phyloP scores from a whole-genome alignment of 371 early-diverging fungal species.

The Rhizopus delemar region DNA sequence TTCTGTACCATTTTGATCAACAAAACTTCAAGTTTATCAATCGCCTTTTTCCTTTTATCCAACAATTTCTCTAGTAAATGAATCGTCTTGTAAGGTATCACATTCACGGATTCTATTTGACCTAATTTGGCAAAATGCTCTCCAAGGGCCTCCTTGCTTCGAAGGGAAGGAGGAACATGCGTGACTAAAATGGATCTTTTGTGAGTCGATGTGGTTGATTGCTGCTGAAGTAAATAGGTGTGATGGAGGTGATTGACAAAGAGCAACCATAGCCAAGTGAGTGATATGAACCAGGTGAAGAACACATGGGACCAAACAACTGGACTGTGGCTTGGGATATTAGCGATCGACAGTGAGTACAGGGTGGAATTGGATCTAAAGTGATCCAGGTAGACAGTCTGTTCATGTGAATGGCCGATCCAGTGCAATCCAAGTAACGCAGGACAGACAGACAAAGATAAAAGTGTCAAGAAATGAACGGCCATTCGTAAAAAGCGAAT shows the following conservation, averaged over 20 bases:
- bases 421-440: constrained; percentile 59
- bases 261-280: constrained; percentile 51
- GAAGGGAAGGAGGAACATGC: constrained; percentile 38
- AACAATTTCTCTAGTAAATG: constrained; percentile 17
- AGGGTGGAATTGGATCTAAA: constrained; percentile 44
- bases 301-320: constrained; percentile 50
- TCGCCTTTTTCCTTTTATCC: constrained; percentile 16
- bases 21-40: constrained; percentile 33
- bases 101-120: constrained; percentile 36
- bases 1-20: constrained; percentile 30
- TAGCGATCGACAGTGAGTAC: constrained; percentile 46
- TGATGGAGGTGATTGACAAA: constrained; percentile 54
- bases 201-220: background rate
- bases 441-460: constrained; percentile 46
- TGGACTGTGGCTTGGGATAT: constrained; percentile 32
- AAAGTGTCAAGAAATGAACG: constrained; percentile 55
- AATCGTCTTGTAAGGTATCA: constrained; percentile 34
- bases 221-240: constrained; percentile 35
- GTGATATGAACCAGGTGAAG: constrained; percentile 35
- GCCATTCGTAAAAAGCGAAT: constrained; percentile 69
- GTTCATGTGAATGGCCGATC: constrained; percentile 15
- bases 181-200: constrained; percentile 35
- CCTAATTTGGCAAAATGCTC: constrained; percentile 48
- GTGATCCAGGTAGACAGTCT: constrained; percentile 14
- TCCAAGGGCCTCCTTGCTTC: constrained; percentile 37